Base-by-base conservation (phyloP, 495 filamentous ascomycete genomes). In the Penicillium alfredii region DNA sequence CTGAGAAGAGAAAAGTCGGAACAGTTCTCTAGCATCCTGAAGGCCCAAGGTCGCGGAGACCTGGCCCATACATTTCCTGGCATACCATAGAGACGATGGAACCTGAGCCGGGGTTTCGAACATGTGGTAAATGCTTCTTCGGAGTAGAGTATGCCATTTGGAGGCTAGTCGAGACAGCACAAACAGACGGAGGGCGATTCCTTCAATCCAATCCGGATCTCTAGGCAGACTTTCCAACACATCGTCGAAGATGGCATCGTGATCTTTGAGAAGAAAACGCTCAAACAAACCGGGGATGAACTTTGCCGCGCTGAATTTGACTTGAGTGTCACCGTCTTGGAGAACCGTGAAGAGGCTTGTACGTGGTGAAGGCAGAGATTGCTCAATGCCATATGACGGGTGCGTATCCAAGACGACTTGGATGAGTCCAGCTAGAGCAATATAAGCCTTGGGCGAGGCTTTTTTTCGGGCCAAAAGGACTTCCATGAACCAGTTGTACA, bases 1-100 rank as follows among this genome's bases (percentile, higher is more conserved):
- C 56, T 99, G 93, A 14, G 88, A 80, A 11, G 84, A 79, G 51
- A 96, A 97, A 3, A 97, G 69, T n/a, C 69, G 72, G 55, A 97
- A 96, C 3, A 99, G 56, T 25, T 79, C 71, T 47, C 71, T 73
- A 1, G 84, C 67, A 24, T 74, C 68, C 21, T 65, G 51, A 21
- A 96, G 73, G 2, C 74, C 67, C 23, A 94, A 69, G 4, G 72
- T 63, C 26, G 56, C 63, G 4, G 88, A 75, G 15, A 96, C 74
- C 28, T 72, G 64, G n/a, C 42, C 44, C 28, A 94, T 60, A 50
- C 85, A 88, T 32, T 70, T 73, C 30, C 72, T 72, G 2, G 90
- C 88, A 62, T 96, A 82, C 22, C 60, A 62, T 27, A 73, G 59
- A 13, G 82, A 81, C 8, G 60, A 53, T 10, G 74, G 64, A 1